Conservation (phyloP, 2,329 filamentous ascomycete species). For the Monilinia vaccinii-corymbosi region DNA sequence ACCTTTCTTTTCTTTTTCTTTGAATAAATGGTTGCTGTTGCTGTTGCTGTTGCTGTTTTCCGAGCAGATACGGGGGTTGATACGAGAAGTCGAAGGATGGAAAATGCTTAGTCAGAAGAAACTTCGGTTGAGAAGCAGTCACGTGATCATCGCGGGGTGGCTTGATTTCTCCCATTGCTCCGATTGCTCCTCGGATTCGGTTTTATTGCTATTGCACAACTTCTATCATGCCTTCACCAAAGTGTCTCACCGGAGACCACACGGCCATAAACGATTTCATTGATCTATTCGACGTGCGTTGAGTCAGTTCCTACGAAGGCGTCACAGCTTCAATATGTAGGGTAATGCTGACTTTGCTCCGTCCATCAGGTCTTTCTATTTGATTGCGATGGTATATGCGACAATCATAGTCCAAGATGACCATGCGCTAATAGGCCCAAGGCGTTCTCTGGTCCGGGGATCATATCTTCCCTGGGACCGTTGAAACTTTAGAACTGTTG, state of each 20-base stretch:
- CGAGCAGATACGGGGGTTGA: no score
- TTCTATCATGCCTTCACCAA: slow-evolving; percentile 29
- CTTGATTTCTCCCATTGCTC: not conserved
- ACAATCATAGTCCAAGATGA: slow-evolving; percentile 13
- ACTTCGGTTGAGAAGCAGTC: not conserved
- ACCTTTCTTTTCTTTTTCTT: not conserved
- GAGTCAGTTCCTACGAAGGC: slow-evolving; percentile 22
- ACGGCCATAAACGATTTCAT: slow-evolving; percentile 74
- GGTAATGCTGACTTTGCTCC: slow-evolving; percentile 19
- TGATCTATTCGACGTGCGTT: slow-evolving; percentile 80
- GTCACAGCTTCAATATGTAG: not conserved
- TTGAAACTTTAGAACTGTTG: slow-evolving; percentile 77
- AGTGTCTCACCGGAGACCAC: slow-evolving; percentile 70
- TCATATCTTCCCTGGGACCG: slow-evolving; percentile 74
- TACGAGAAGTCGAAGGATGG: not conserved
- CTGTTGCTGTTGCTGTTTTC: no score
- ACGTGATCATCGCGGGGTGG: slow-evolving; percentile 4
- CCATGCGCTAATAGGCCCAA: slow-evolving; percentile 30
- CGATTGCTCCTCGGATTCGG: not conserved
- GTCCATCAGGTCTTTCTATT: slow-evolving; percentile 71
- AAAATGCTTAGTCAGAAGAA: not conserved
- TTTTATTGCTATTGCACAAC: not conserved
- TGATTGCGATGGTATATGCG: slow-evolving; percentile 80
- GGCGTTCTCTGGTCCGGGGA: slow-evolving; percentile 96
- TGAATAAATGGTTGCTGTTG: no score